Conservation (phyloP, 139 green algal species). For the Nannochloris sp. region DNA sequence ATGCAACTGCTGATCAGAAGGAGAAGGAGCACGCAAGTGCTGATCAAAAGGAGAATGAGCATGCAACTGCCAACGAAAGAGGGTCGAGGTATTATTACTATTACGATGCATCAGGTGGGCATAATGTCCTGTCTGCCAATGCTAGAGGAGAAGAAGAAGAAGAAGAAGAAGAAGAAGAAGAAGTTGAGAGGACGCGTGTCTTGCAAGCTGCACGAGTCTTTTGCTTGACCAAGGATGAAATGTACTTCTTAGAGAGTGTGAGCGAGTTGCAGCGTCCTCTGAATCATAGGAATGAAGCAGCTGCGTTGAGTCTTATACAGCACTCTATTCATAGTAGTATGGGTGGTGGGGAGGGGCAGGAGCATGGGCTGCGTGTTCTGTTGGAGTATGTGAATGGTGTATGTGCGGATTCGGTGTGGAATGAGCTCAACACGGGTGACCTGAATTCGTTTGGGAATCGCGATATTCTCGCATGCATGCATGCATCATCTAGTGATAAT, state of each 20-base stretch:
- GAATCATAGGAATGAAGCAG: slow-evolving; percentile 54
- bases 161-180: neutral
- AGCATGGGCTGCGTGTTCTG: slow-evolving; percentile 14
- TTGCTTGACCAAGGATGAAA: slow-evolving; percentile 29
- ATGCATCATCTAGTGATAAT: no score
- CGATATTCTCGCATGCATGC: no score
- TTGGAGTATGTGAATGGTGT: neutral
- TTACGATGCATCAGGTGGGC: no score
- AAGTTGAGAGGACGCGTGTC: neutral
- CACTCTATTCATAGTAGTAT: neutral
- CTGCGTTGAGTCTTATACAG: slow-evolving; percentile 48
- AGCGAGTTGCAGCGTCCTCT: slow-evolving; percentile 28
- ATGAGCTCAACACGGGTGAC: slow-evolving; percentile 2
- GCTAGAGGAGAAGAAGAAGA: neutral
- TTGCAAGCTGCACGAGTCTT: slow-evolving; percentile 14
- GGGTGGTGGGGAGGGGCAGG: neutral
- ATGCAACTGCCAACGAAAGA: no score
- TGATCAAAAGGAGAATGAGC: no score
- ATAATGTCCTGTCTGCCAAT: neutral
- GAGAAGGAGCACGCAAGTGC: no score
- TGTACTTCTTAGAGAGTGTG: slow-evolving; percentile 21
- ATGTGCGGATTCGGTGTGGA: slow-evolving; percentile 15
- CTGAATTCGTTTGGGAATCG: no score
- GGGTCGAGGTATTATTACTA: no score
- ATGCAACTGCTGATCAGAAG: no score